Evolutionary conservation across 108 stramenopile species (phyloP).

Genomic region (Phaeodactylum tricornutum): DNA sequence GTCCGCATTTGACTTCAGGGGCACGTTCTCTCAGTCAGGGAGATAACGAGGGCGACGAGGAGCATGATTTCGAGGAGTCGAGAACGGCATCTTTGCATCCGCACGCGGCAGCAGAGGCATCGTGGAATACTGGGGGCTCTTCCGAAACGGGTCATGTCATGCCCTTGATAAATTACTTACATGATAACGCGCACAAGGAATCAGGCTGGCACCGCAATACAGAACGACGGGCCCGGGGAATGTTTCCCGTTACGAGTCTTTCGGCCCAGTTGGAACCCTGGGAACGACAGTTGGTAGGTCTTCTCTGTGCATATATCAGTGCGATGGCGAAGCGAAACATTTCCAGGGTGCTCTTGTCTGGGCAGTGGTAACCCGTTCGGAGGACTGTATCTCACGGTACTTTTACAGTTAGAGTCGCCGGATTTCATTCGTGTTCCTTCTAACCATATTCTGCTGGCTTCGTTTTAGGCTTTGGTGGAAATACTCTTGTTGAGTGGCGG

Average conservation of each 20-base stretch:
- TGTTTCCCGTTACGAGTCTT: constrained; percentile 26
- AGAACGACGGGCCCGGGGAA: constrained; percentile 62
- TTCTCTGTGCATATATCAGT: no score
- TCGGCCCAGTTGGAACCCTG: constrained; percentile 49
- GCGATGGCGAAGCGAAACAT: no score
- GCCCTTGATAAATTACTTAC: constrained; percentile 30
- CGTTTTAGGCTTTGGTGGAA: constrained; percentile 30
- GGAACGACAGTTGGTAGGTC: constrained; percentile 53
- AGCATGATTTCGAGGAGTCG: no score
- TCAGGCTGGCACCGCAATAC: constrained; percentile 61
- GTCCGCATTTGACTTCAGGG: no score
- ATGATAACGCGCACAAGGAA: constrained; percentile 19
- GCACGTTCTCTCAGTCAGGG: no score
- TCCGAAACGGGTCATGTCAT: constrained; percentile 4
- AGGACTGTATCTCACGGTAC: no score
- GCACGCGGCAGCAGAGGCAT: not conserved
- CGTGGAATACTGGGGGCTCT: constrained; percentile 1
- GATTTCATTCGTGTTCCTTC: not conserved
- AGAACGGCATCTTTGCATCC: constrained; percentile 1
- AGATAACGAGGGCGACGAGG: no score
- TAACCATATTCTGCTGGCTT: no score
- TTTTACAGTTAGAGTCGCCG: no score
- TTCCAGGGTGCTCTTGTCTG: no score
- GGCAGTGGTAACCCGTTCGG: no score
- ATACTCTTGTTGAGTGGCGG: constrained; percentile 39